Evolutionary conservation across 345 rosid genomes (phyloP), one percentile per base, ranked within the genome.

Genomic region (Noccaea bulbosa): DNA sequence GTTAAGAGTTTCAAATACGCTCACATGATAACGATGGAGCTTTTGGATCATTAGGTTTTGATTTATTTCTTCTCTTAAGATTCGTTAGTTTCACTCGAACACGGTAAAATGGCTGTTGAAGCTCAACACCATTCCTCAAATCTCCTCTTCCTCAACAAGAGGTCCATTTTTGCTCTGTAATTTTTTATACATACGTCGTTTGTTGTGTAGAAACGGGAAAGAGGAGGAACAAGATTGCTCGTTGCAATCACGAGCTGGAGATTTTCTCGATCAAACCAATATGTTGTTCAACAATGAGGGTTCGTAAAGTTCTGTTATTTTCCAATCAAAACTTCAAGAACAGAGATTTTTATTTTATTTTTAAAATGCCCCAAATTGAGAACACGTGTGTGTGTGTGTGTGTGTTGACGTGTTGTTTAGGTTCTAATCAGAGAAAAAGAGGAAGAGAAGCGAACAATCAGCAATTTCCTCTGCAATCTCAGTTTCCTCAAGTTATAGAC

Each of bases 61-160:
- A 3, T 8, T 20, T 43, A 1, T 8, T 24, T 37, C 15, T 46
- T 69, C 27, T 32, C 39, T 22, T n/a, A 20, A 53, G 3, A 39
- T 3, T 11, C 9, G 44, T 39, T 4, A 11, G 44, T 40, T 40
- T 40, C 6, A 40, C 5, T 40, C 14, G 14, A 39, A 40, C 4
- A 27, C 30, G 30, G 30, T 27, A 40, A 47, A 47, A 85, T 89
- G 92, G 95, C 88, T 33, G 86, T 89, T 62, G 86, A 86, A 77
- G 92, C 95, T 82, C 90, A 85, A 70, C 84, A 86, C 73, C 90
- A 16, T 48, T 64, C 92, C n/a, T 85, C 95, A 1, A 89, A 86
- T 64, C 65, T 81, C 57, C 81, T 86, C 50, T 79, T 86, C 47
- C 74, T 82, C 17, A 82, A 82, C 83, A 8, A 64, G 80, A 85